A percentile compares a stretch with the other conserved stretches of the same genome.
phyloP scores from a whole-genome alignment of 306 rosid genomes.

The Trifolium repens region DNA sequence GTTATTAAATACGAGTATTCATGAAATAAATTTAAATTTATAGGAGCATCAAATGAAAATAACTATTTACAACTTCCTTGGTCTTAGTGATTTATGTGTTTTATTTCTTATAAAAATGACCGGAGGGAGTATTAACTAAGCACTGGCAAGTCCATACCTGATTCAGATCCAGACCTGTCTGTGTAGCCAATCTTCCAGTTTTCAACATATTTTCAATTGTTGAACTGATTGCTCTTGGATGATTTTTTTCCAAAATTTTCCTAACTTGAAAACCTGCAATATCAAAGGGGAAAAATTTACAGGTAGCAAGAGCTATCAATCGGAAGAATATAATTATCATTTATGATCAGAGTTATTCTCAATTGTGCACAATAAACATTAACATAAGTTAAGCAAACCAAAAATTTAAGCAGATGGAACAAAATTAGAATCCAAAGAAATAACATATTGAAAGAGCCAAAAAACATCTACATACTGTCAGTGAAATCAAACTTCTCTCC shows the following conservation, averaged over 20 bases:
- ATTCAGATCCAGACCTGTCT: slow-evolving; percentile 81
- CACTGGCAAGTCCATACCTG: slow-evolving; percentile 66
- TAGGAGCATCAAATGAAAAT: too few relatives aligned
- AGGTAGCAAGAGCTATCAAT: slow-evolving; percentile 13
- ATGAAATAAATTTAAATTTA: too few relatives aligned
- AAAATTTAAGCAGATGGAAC: slow-evolving; percentile 9
- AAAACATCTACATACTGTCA: slow-evolving; percentile 59
- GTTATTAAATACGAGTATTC: too few relatives aligned
- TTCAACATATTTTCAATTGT: slow-evolving; percentile 80
- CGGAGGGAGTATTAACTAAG: background rate
- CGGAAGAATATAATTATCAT: slow-evolving; percentile 4
- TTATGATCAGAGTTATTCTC: slow-evolving; percentile 1
- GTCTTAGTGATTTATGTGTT: too few relatives aligned
- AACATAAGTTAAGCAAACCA: background rate
- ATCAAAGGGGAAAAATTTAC: slow-evolving; percentile 25
- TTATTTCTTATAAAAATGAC: too few relatives aligned
- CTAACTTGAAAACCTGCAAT: slow-evolving; percentile 62
- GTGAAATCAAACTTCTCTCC: slow-evolving; percentile 55
- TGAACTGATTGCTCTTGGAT: slow-evolving; percentile 51
- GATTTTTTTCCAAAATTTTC: slow-evolving; percentile 69
- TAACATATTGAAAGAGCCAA: slow-evolving; percentile 20
- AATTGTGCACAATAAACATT: background rate
- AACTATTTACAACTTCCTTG: too few relatives aligned
- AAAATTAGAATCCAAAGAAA: slow-evolving; percentile 25
- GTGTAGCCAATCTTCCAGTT: slow-evolving; percentile 72